phyloP scores from a whole-genome alignment of 257 asterid species.

The Ajuga chamaepitys region DNA sequence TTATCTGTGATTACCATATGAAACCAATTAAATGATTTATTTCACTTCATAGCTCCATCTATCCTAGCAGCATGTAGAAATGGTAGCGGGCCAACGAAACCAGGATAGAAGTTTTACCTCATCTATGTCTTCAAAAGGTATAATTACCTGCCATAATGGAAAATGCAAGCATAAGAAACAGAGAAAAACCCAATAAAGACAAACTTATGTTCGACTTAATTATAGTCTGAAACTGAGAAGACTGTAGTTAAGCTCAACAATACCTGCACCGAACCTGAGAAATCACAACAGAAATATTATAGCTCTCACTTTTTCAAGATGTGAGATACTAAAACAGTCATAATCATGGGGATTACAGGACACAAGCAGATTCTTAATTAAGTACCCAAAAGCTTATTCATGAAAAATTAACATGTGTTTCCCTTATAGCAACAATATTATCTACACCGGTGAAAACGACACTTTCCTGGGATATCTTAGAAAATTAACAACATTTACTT shows the following conservation, averaged over 20 bases:
- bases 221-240: not conserved
- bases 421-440: conserved; percentile 6
- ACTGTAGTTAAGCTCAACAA: not conserved
- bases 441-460: not conserved
- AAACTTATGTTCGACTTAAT: not conserved
- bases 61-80: conserved; percentile 8
- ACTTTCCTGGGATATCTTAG: not conserved
- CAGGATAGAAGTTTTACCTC: conserved; percentile 52
- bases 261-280: not conserved
- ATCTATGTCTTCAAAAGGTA: conserved; percentile 84
- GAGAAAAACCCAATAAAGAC: not conserved
- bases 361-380: not conserved
- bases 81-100: conserved; percentile 13
- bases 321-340: not conserved
- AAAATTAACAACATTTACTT: not conserved
- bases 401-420: not conserved
- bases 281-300: not conserved
- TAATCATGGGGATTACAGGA: not conserved
- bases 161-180: conserved; percentile 15
- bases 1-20: conserved; percentile 61
- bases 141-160: conserved; percentile 57
- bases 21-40: conserved; percentile 12
- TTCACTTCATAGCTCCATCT: conserved; percentile 11
- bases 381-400: not conserved
- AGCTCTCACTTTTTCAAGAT: not conserved